Conservation (phyloP, 345 rosid genomes). For the Eucalyptus cloeziana region DNA sequence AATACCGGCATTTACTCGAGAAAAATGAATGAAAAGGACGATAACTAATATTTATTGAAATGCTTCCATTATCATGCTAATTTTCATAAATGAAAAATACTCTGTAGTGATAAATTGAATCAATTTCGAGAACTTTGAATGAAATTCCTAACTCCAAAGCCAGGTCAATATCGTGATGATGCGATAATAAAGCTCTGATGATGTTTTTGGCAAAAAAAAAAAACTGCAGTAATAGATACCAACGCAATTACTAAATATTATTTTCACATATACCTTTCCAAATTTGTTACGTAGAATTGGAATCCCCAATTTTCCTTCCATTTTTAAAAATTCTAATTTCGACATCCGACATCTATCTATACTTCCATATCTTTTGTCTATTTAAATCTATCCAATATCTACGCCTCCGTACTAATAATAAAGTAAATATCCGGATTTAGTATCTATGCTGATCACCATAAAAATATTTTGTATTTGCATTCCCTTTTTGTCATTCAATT, state of each 20-base stretch:
- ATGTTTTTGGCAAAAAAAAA: background rate
- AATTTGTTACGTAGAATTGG: background rate
- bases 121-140: background rate
- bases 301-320: background rate
- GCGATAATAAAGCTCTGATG: rapidly evolving
- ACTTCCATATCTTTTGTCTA: background rate
- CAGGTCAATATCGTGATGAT: rapidly evolving
- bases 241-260: background rate
- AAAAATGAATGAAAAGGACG: background rate
- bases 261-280: background rate
- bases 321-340: background rate
- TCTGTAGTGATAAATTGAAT: rapidly evolving
- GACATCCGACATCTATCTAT: rapidly evolving
- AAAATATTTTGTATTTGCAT: background rate
- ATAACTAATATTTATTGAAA: background rate
- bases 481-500: background rate
- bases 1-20: background rate
- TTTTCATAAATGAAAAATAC: background rate
- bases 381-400: background rate
- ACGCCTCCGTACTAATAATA: background rate
- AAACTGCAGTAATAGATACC: background rate
- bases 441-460: rapidly evolving
- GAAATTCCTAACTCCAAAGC: background rate
- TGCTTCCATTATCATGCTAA: background rate
- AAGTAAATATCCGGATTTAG: background rate